These are phyloP conservation scores for Cyberlindnera petersonii DNA, from an alignment of 805 yeast species.

Conservation along the genomic window DNA sequence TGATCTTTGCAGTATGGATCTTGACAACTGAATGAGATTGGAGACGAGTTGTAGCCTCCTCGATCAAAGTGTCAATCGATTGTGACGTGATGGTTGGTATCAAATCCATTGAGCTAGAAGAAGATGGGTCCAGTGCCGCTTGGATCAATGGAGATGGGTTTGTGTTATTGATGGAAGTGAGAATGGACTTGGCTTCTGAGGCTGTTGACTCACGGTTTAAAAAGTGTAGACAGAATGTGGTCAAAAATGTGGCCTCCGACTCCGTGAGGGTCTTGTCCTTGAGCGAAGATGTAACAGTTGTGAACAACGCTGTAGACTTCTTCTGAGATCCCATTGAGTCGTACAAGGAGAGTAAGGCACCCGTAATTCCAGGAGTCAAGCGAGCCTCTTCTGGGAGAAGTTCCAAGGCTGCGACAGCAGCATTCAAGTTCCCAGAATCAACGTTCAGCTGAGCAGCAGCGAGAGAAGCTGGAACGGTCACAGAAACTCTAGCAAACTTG, in stretches of 20 bases:
- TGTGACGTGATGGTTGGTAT: conserved; percentile 1
- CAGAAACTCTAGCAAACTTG: conserved; percentile 32
- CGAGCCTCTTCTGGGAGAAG: conserved; percentile 19
- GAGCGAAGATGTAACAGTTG: conserved; percentile 1
- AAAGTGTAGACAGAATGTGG: conserved; percentile 8
- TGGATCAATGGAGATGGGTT: conserved; percentile 5
- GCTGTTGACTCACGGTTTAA: conserved; percentile 5
- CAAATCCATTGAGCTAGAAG: conserved; percentile 3
- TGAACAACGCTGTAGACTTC: conserved; percentile 32
- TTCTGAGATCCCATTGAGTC: conserved; percentile 40
- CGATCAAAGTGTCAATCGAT: conserved; percentile 1
- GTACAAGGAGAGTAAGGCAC: conserved; percentile 46
- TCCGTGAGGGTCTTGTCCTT: background rate
- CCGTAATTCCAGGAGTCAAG: conserved; percentile 45
- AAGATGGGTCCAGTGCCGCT: conserved; percentile 7
- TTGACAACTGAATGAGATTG: conserved; percentile 2
- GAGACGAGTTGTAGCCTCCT: conserved; percentile 7
- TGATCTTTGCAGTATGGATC: conserved; percentile 10
- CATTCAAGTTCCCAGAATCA: conserved; percentile 29
- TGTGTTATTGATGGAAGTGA: conserved; percentile 1
- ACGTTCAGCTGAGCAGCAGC: conserved; percentile 35
- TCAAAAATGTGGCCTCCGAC: conserved; percentile 2
- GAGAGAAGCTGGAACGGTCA: conserved; percentile 30
- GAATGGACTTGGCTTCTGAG: conserved; percentile 4
- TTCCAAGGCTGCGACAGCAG: conserved; percentile 37